Evolutionary conservation across 139 green algal genomes (phyloP).

Genomic region (Chlamydomonas eustigma): DNA sequence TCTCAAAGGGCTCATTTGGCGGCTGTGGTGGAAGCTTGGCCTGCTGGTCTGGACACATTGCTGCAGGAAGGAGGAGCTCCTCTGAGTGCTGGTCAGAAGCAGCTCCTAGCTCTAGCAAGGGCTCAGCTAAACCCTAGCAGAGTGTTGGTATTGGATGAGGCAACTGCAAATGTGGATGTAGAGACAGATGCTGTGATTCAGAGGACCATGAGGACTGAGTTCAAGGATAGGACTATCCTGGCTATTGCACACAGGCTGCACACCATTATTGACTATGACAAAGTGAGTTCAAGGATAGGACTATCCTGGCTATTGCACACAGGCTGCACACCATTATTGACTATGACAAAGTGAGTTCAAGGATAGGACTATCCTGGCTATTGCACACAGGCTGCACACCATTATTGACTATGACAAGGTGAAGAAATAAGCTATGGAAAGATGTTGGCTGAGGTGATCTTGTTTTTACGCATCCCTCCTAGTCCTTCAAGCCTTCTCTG

Average conservation of each 20-base stretch:
- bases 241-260: constrained; percentile 50
- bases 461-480: too few species aligned
- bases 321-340: too few species aligned
- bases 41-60: constrained; percentile 48
- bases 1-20: constrained; percentile 28
- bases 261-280: constrained; percentile 71
- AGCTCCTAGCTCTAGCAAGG: constrained; percentile 88
- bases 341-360: too few species aligned
- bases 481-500: too few species aligned
- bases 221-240: constrained; percentile 40
- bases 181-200: constrained; percentile 82
- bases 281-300: constrained; percentile 17
- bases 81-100: constrained; percentile 80
- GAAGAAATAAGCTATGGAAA: too few species aligned
- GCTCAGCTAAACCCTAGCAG: constrained; percentile 72
- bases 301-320: too few species aligned
- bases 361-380: too few species aligned
- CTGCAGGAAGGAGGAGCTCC: constrained; percentile 77
- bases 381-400: too few species aligned
- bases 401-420: too few species aligned
- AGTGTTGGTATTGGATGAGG: constrained; percentile 55
- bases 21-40: constrained; percentile 42
- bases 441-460: too few species aligned
- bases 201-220: constrained; percentile 32
- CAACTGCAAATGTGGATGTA: constrained; percentile 83